phyloP scores from a whole-genome alignment of 1,139 yeast species.

The Diutina mesorugosa region DNA sequence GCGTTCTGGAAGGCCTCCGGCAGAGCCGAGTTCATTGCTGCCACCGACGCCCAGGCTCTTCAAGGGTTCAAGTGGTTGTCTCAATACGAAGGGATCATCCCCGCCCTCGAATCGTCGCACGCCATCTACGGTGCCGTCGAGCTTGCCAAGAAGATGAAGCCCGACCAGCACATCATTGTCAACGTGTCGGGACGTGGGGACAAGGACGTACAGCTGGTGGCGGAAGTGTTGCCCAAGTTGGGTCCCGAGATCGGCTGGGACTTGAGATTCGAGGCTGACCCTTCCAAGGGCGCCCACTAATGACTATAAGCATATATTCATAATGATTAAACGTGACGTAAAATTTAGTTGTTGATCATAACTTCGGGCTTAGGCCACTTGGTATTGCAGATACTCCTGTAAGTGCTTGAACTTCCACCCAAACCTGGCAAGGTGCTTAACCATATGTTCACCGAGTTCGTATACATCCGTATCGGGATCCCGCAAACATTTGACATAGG shows the following conservation, averaged over 20 bases:
- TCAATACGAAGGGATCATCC: conserved; percentile 94
- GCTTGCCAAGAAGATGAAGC: conserved; percentile 72
- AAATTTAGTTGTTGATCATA: too few species aligned
- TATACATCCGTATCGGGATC: too few species aligned
- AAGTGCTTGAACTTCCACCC: too few species aligned
- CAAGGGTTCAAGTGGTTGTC: conserved; percentile 80
- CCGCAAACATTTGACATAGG: too few species aligned
- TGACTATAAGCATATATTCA: neutral
- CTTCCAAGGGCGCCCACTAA: conserved; percentile 15
- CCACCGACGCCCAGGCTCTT: conserved; percentile 87
- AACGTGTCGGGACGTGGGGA: conserved; percentile 98
- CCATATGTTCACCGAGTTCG: too few species aligned
- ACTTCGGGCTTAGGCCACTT: too few species aligned
- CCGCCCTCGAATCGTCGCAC: conserved; percentile 95
- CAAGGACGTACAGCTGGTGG: conserved; percentile 96
- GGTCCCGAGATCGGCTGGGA: conserved; percentile 96
- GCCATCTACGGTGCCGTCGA: conserved; percentile 87
- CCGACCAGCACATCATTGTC: conserved; percentile 73
- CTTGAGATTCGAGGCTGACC: conserved; percentile 64
- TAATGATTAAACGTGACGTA: neutral
- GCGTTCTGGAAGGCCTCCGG: conserved; percentile 93
- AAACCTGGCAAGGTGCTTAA: too few species aligned
- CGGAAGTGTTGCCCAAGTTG: conserved; percentile 77
- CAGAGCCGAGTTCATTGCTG: conserved; percentile 83
- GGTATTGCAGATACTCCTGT: too few species aligned